Percentiles rank a stretch among this genome's conserved stretches.
These are phyloP conservation scores for Mortierella hygrophila DNA, from an alignment of 192 early-diverging fungal species.

Conservation along the genomic window DNA sequence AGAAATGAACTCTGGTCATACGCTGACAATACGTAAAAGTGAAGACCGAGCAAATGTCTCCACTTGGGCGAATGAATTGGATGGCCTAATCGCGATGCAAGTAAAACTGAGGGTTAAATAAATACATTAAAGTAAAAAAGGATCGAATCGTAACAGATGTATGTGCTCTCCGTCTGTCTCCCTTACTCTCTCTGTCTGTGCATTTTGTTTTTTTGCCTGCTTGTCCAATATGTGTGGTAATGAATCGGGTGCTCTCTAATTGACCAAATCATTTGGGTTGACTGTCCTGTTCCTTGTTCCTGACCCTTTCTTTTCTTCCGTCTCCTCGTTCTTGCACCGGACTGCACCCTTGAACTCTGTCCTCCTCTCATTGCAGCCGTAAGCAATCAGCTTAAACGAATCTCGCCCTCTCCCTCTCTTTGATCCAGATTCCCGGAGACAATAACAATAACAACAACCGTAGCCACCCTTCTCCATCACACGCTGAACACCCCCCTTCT, in stretches of 20 bases:
- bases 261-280: background rate
- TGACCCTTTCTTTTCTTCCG: background rate
- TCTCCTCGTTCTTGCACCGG: background rate
- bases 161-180: slow-evolving; percentile 1
- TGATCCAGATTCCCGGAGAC: background rate
- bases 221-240: background rate
- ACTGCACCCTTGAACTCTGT: slow-evolving; percentile 1
- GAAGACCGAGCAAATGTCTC: too few relatives aligned
- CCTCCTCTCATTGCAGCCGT: background rate
- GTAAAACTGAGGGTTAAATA: background rate
- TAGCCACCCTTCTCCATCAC: too few relatives aligned
- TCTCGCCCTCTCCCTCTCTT: background rate
- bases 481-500: background rate
- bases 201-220: background rate
- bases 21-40: too few relatives aligned
- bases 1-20: too few relatives aligned
- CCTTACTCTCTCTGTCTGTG: background rate
- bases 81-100: too few relatives aligned
- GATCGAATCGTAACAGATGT: background rate
- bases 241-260: background rate
- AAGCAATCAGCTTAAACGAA: background rate
- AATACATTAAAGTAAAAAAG: background rate
- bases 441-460: background rate
- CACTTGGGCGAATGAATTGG: too few relatives aligned
- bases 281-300: background rate